Conservation (phyloP, 371 early-diverging fungal species). For the Syncephalastrum contaminatum region DNA sequence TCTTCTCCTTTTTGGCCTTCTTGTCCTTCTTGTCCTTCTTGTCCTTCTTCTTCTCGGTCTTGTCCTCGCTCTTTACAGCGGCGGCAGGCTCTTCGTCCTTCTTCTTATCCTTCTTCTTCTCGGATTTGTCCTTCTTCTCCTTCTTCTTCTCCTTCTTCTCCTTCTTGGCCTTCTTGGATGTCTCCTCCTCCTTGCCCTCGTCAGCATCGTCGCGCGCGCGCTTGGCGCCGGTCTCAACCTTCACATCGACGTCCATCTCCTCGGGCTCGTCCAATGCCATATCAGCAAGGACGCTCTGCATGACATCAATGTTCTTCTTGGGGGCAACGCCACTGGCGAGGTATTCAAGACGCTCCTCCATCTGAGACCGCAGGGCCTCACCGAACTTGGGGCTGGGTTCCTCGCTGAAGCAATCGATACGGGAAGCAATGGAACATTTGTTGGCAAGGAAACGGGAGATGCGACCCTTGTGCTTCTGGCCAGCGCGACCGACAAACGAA, state of each 20-base stretch:
- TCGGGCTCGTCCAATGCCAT: constrained; percentile 36
- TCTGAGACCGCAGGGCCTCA: constrained; percentile 92
- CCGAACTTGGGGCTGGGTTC: constrained; percentile 90
- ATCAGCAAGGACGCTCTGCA: constrained; percentile 79
- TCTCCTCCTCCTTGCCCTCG: background rate
- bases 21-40: constrained; percentile 57
- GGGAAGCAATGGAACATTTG: constrained; percentile 70
- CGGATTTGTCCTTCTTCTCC: constrained; percentile 7
- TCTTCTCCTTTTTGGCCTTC: constrained; percentile 56
- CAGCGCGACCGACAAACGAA: constrained; percentile 85
- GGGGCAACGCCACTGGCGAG: constrained; percentile 90
- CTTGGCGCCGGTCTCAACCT: background rate
- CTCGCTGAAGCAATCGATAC: constrained; percentile 85
- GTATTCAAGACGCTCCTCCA: constrained; percentile 94
- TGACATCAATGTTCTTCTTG: constrained; percentile 91
- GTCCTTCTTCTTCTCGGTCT: constrained; percentile 58
- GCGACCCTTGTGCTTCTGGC: constrained; percentile 89
- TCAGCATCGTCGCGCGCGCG: background rate
- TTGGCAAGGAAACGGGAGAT: constrained; percentile 91
- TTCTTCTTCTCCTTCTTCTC: constrained; percentile 43
- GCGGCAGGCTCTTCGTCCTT: constrained; percentile 30
- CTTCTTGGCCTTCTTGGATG: constrained; percentile 44
- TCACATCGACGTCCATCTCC: constrained; percentile 42
- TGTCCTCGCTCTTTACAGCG: constrained; percentile 32
- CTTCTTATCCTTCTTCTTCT: constrained; percentile 6